Base-by-base conservation (phyloP, 805 yeast species). In the Millerago galiae region DNA sequence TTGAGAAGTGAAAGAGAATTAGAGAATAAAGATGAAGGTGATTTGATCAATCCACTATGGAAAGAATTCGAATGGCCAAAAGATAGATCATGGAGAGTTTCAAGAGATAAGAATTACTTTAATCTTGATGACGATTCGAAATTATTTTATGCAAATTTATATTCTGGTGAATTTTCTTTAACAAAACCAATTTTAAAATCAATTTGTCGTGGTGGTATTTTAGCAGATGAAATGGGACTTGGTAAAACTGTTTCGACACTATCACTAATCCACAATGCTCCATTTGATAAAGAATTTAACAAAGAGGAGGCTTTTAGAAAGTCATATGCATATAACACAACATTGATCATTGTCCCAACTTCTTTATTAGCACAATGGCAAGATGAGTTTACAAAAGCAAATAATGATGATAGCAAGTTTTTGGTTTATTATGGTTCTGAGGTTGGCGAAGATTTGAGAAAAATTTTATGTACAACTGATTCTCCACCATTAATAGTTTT, bases 221-320 rank as follows among this genome's bases (percentile, higher is more conserved):
- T 90, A 13, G 95, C 97, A 0, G 98, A 90, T 65, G 98, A 90
- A 60, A 90, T 90, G 98, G 98, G 98, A 0, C 68, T 90, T 8
- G 98, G 98, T 34, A 90, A 90, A 58, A 90, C 98, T 0, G 83
- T 90, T 18, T 83, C 95, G 1, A 78, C 95, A 0, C 62, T 88
- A 40, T 74, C 96, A 0, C 63, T 91, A 38, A 70, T 90, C 11
- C 77, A 83, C 43, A 71, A 86, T 0, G 79, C 72, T 9, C 85
- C 88, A 0, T 59, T 52, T 36, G 90, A 83, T 53, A 43, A 57
- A 12, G 47, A 51, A 1, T 54, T 29, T 35, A 34, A 42, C 12
- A 21, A 25, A 6, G n/a, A 16, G 3, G 24, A 14, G 5, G 46
- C 46, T 1, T 21, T 38, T 8, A 3, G n/a, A 1, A 41, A 40